Conservation (phyloP, 1,284 basidiomycete species). For the Trichosporon inkin region DNA sequence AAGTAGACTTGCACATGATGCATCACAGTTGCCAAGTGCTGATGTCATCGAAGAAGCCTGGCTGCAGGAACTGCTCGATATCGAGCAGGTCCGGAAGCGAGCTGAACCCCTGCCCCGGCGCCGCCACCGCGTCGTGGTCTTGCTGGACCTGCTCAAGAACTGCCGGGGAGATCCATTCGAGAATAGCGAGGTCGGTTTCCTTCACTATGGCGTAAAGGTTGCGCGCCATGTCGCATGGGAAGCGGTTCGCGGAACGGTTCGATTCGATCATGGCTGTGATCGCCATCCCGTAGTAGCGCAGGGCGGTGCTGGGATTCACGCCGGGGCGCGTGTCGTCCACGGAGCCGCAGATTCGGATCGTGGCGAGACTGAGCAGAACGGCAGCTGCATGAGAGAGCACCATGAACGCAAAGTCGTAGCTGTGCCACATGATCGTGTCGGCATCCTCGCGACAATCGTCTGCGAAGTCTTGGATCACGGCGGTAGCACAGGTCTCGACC, state of each 20-base stretch:
- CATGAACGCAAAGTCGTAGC: constrained; percentile 28
- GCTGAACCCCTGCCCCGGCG: not conserved
- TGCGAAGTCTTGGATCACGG: constrained; percentile 24
- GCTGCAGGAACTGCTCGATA: constrained; percentile 23
- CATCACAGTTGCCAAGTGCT: not conserved
- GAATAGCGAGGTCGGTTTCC: constrained; percentile 15
- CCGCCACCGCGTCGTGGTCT: not conserved
- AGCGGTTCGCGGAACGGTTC: constrained; percentile 25
- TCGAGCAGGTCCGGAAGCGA: constrained; percentile 5
- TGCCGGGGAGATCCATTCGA: constrained; percentile 20
- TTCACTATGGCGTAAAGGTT: constrained; percentile 24
- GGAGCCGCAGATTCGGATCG: constrained; percentile 12
- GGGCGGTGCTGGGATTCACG: constrained; percentile 18
- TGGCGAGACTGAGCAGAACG: constrained; percentile 19
- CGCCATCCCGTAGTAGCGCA: constrained; percentile 25
- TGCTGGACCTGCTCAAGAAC: not conserved
- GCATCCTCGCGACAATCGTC: constrained; percentile 24
- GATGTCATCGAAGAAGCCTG: constrained; percentile 20
- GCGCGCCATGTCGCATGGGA: constrained; percentile 28
- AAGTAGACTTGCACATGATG: constrained; percentile 12
- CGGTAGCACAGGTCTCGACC: constrained; percentile 21
- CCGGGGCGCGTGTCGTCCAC: not conserved
- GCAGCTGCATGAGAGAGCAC: constrained; percentile 24
- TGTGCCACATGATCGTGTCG: constrained; percentile 19
- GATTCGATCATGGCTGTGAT: constrained; percentile 25